Percentiles rank a stretch among this genome's conserved stretches.
These are phyloP conservation scores for Hericium erinaceus DNA, from an alignment of 768 basidiomycete species.

Conservation along the genomic window DNA sequence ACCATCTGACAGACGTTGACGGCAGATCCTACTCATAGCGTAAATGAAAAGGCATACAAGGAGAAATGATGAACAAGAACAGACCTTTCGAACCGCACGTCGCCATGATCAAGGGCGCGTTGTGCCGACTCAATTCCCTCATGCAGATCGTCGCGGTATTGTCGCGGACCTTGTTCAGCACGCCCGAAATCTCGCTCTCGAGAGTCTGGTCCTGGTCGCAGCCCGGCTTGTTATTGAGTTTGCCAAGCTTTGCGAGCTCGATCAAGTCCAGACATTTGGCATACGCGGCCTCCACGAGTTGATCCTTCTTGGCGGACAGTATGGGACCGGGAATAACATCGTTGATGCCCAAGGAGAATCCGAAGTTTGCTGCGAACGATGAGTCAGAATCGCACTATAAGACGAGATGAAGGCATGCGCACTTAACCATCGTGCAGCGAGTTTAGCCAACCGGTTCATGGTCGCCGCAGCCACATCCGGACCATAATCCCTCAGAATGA, in stretches of 20 bases:
- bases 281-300: slow-evolving; percentile 82
- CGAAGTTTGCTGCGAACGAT: slow-evolving; percentile 69
- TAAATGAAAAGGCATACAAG: too few species aligned
- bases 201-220: slow-evolving; percentile 95
- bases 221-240: slow-evolving; percentile 94
- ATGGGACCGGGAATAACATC: slow-evolving; percentile 94
- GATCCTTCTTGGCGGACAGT: slow-evolving; percentile 71
- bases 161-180: slow-evolving; percentile 91
- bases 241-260: slow-evolving; percentile 80
- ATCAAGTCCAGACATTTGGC: slow-evolving; percentile 81
- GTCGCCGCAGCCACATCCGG: slow-evolving; percentile 88
- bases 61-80: slow-evolving; percentile 4
- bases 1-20: slow-evolving; percentile 99
- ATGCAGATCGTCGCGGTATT: slow-evolving; percentile 96
- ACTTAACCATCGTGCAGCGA: slow-evolving; percentile 92
- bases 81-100: slow-evolving; percentile 97
- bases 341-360: slow-evolving; percentile 96
- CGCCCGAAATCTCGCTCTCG: slow-evolving; percentile 90
- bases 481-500: slow-evolving; percentile 95
- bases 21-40: slow-evolving; percentile 64
- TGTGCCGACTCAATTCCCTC: slow-evolving; percentile 92
- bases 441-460: slow-evolving; percentile 93
- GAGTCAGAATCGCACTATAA: slow-evolving; percentile 5
- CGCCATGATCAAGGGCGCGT: slow-evolving; percentile 97
- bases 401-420: slow-evolving; percentile 1